Evolutionary conservation across 495 filamentous ascomycete genomes (phyloP).

Genomic region (Lasiosphaeria hispida): DNA sequence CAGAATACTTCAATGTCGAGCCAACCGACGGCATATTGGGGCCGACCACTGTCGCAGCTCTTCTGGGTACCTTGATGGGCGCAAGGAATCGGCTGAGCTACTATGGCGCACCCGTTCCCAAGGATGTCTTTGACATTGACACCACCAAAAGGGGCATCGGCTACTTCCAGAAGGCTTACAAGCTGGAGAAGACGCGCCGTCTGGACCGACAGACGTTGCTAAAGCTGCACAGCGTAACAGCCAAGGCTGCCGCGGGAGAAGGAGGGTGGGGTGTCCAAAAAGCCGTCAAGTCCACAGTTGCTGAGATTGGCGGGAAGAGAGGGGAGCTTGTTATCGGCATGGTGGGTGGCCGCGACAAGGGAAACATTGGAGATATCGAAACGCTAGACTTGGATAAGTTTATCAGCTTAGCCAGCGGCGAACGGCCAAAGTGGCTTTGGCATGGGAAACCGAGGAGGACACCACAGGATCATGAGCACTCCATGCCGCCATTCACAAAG

Average conservation of each 20-base stretch:
- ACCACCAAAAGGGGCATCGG: slow-evolving; percentile 78
- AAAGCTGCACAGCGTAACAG: slow-evolving; percentile 73
- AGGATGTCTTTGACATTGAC: slow-evolving; percentile 88
- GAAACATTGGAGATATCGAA: slow-evolving; percentile 86
- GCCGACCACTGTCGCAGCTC: slow-evolving; percentile 84
- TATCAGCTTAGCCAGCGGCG: slow-evolving; percentile 69
- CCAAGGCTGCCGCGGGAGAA: slow-evolving; percentile 82
- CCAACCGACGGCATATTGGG: slow-evolving; percentile 89
- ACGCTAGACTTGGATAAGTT: slow-evolving; percentile 86
- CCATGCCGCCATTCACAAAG: slow-evolving; percentile 61
- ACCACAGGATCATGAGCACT: slow-evolving; percentile 51
- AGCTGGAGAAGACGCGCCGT: slow-evolving; percentile 70
- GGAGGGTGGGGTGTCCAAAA: slow-evolving; percentile 70
- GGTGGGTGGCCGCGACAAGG: slow-evolving; percentile 85
- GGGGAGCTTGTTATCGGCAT: slow-evolving; percentile 91
- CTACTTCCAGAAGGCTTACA: slow-evolving; percentile 86
- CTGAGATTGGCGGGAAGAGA: slow-evolving; percentile 91
- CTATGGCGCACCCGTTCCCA: slow-evolving; percentile 74
- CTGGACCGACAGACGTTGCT: slow-evolving; percentile 82
- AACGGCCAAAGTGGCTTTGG: slow-evolving; percentile 91
- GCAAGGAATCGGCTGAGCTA: slow-evolving; percentile 84
- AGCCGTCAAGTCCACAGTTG: slow-evolving; percentile 92
- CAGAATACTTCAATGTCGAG: slow-evolving; percentile 84
- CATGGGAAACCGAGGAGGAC: slow-evolving; percentile 71
- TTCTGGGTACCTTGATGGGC: slow-evolving; percentile 84